phyloP scores from a whole-genome alignment of 495 filamentous ascomycete species.

The Staphylotrichum longicolle region DNA sequence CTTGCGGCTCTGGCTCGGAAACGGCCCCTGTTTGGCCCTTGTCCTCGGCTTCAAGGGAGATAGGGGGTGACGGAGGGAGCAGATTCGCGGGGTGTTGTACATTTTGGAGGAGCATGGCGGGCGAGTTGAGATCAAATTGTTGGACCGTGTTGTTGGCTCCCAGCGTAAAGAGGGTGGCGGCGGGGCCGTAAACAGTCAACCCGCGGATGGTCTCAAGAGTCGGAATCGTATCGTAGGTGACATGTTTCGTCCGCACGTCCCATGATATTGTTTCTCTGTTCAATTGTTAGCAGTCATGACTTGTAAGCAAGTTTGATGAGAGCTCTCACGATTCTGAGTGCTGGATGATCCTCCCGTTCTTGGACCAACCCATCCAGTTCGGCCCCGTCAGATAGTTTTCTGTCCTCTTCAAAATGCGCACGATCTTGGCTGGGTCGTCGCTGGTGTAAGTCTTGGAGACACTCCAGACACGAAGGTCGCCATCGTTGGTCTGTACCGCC shows the following conservation, averaged over 20 bases:
- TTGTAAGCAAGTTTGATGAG: constrained; percentile 24
- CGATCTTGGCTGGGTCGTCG: constrained; percentile 76
- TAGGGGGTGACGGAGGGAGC: constrained; percentile 73
- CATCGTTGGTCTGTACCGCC: constrained; percentile 85
- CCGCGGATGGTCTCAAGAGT: constrained; percentile 79
- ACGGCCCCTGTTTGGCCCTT: constrained; percentile 40
- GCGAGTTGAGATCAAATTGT: constrained; percentile 88
- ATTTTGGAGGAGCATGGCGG: constrained; percentile 70
- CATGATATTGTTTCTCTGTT: constrained; percentile 84
- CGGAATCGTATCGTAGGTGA: constrained; percentile 82
- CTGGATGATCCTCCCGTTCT: constrained; percentile 93
- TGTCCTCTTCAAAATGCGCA: constrained; percentile 77
- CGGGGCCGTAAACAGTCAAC: constrained; percentile 83
- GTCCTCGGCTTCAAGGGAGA: constrained; percentile 65
- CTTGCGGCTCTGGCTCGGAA: constrained; percentile 47
- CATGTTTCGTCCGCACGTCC: constrained; percentile 96
- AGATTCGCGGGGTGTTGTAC: constrained; percentile 77
- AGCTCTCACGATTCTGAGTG: constrained; percentile 80
- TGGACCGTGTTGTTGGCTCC: constrained; percentile 85
- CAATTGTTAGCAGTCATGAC: constrained; percentile 11
- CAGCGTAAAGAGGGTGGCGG: constrained; percentile 88
- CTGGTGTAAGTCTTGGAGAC: constrained; percentile 79
- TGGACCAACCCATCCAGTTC: constrained; percentile 98
- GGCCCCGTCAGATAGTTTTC: constrained; percentile 72
- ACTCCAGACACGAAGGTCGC: constrained; percentile 95